These are phyloP conservation scores for Fomitopsis pulvina DNA, from an alignment of 768 basidiomycete genomes.

Conservation along the genomic window DNA sequence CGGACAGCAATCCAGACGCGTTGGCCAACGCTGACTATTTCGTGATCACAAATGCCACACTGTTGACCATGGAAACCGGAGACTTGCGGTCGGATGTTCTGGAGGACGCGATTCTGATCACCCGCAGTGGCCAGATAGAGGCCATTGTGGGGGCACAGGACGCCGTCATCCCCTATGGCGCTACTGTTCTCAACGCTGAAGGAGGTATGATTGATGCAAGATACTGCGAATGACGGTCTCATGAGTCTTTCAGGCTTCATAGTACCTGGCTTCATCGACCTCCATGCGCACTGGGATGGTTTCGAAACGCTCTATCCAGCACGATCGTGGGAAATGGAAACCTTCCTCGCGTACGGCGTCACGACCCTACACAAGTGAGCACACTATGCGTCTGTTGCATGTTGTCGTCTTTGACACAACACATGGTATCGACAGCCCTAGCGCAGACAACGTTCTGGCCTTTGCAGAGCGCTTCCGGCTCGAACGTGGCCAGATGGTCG, in stretches of 20 bases:
- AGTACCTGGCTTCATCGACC: conserved; percentile 68
- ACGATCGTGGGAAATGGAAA: conserved; percentile 67
- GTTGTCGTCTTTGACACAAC: neutral
- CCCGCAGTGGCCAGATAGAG: conserved; percentile 50
- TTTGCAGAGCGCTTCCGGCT: conserved; percentile 62
- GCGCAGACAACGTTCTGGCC: conserved; percentile 51
- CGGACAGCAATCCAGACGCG: conserved; percentile 9
- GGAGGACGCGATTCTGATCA: conserved; percentile 42
- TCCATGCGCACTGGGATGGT: conserved; percentile 70
- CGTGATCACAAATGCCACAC: conserved; percentile 60
- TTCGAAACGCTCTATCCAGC: conserved; percentile 47
- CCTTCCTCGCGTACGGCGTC: conserved; percentile 71
- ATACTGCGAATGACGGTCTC: neutral
- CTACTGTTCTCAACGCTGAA: conserved; percentile 43
- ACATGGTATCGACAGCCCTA: conserved; percentile 39
- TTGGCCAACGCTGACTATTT: conserved; percentile 36
- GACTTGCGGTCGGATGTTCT: conserved; percentile 43
- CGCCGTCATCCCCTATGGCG: conserved; percentile 28
- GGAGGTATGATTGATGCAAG: conserved; percentile 38
- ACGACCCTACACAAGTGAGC: conserved; percentile 72
- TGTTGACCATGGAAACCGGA: conserved; percentile 63
- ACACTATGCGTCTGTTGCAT: neutral
- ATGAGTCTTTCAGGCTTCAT: conserved; percentile 41
- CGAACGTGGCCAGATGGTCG: conserved; percentile 62
- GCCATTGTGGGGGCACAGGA: conserved; percentile 25